Conservation (phyloP, 805 yeast species). For the Metschnikowia matae region DNA sequence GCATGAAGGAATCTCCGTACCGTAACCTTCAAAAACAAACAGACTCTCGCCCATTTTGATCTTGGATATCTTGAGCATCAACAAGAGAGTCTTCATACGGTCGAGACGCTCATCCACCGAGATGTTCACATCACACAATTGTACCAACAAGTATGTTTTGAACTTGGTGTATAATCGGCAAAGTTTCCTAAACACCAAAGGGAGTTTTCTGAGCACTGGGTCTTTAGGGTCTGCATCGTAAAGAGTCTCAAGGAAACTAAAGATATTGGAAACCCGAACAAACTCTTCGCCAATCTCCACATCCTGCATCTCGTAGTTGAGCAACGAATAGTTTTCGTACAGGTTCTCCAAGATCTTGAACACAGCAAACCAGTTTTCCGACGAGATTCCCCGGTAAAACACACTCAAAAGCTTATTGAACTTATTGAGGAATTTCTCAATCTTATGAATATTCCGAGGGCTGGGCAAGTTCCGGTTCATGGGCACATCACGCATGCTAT, state of each 20-base stretch:
- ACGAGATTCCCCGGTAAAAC: constrained; percentile 52
- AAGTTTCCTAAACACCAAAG: constrained; percentile 62
- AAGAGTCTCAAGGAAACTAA: constrained; percentile 62
- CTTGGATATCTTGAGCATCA: constrained; percentile 60
- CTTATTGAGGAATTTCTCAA: constrained; percentile 59
- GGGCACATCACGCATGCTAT: constrained; percentile 43
- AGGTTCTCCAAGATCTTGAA: constrained; percentile 72
- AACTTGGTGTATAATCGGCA: constrained; percentile 66
- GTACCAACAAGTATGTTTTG: constrained; percentile 57
- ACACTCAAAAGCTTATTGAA: constrained; percentile 60
- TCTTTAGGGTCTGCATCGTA: constrained; percentile 42
- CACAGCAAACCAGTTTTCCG: constrained; percentile 75
- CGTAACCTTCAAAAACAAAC: constrained; percentile 37
- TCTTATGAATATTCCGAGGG: constrained; percentile 41
- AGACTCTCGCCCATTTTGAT: constrained; percentile 58
- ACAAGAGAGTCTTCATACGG: constrained; percentile 64
- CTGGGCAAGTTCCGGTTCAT: constrained; percentile 44
- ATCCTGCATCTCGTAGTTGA: constrained; percentile 47
- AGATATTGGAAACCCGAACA: constrained; percentile 62
- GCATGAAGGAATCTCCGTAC: constrained; percentile 62
- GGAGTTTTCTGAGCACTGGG: constrained; percentile 45
- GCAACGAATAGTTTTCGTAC: constrained; percentile 55
- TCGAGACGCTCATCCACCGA: constrained; percentile 56
- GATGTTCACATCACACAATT: constrained; percentile 61
- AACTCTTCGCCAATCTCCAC: constrained; percentile 46